phyloP scores from a whole-genome alignment of 495 filamentous ascomycete genomes.

The Aspergillus leporis region DNA sequence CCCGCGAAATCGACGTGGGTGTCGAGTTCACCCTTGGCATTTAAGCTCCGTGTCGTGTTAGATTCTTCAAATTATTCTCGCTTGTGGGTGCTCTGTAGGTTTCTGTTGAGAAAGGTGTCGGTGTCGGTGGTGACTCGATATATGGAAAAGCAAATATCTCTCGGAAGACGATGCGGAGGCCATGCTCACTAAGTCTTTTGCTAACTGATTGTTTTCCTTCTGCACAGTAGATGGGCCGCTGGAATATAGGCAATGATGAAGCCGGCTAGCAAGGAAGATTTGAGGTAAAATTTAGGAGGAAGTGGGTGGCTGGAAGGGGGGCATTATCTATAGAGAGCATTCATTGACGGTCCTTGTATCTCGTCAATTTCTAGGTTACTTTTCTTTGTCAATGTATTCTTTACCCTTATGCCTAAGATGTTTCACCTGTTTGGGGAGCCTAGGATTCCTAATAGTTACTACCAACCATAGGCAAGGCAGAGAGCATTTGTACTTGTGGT shows the following conservation, averaged over 20 bases:
- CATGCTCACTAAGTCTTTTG: not conserved
- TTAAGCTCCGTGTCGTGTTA: slow-evolving; percentile 42
- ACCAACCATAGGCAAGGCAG: not conserved
- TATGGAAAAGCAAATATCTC: not conserved
- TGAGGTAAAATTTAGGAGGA: slow-evolving; percentile 2
- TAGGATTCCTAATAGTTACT: not conserved
- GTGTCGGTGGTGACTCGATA: not conserved
- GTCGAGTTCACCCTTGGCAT: slow-evolving; percentile 97
- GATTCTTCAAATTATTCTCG: not conserved
- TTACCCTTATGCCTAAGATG: not conserved
- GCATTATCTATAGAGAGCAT: slow-evolving; percentile 18
- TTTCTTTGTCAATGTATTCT: slow-evolving; percentile 42
- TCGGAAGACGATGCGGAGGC: not conserved
- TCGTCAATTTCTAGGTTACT: slow-evolving; percentile 34
- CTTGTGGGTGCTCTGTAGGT: not conserved
- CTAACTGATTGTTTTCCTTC: not conserved
- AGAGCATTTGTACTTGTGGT: not conserved
- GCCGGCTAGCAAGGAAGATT: not conserved
- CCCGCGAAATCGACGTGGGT: slow-evolving; percentile 95
- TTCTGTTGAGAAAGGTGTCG: not conserved
- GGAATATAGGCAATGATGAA: not conserved
- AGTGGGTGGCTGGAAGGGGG: not conserved
- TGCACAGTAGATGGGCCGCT: not conserved
- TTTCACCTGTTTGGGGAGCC: not conserved
- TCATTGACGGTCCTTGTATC: slow-evolving; percentile 19